These are phyloP conservation scores for Cercospora brassicicola DNA, from an alignment of 2,329 filamentous ascomycete genomes.

Conservation along the genomic window DNA sequence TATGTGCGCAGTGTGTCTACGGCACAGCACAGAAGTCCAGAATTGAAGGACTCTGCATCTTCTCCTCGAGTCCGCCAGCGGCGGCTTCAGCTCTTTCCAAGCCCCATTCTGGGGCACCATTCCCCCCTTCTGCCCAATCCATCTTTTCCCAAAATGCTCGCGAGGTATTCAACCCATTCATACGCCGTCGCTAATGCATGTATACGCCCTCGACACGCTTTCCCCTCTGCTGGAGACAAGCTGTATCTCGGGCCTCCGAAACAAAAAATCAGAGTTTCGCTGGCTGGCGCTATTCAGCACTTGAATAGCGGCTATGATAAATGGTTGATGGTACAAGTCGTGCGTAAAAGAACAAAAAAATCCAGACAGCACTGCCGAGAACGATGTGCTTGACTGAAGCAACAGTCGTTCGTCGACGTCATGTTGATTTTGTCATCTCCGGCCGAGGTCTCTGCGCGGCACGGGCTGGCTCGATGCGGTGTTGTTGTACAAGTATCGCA, in stretches of 20 bases:
- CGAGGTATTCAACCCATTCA: neutral
- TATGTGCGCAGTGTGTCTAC: neutral
- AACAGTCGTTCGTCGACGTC: neutral
- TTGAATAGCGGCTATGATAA: conserved; percentile 28
- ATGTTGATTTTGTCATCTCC: neutral
- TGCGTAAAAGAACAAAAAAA: conserved; percentile 44
- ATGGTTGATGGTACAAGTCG: conserved; percentile 7
- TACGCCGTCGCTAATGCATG: neutral
- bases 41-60: neutral
- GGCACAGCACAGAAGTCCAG: neutral
- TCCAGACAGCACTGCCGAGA: neutral
- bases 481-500: conserved; percentile 1
- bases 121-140: neutral
- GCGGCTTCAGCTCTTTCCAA: no score
- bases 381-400: neutral
- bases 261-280: conserved; percentile 6
- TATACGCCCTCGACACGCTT: neutral
- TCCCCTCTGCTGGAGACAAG: neutral
- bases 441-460: neutral
- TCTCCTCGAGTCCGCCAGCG: neutral
- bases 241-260: neutral
- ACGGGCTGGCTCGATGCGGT: neutral
- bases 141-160: neutral
- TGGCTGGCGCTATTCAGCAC: conserved; percentile 33
- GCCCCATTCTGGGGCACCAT: neutral